Percentiles rank a stretch among this genome's conserved stretches.
These are phyloP conservation scores for Cryptococcus floricola DNA, from an alignment of 1,284 basidiomycete species.

Conservation along the genomic window DNA sequence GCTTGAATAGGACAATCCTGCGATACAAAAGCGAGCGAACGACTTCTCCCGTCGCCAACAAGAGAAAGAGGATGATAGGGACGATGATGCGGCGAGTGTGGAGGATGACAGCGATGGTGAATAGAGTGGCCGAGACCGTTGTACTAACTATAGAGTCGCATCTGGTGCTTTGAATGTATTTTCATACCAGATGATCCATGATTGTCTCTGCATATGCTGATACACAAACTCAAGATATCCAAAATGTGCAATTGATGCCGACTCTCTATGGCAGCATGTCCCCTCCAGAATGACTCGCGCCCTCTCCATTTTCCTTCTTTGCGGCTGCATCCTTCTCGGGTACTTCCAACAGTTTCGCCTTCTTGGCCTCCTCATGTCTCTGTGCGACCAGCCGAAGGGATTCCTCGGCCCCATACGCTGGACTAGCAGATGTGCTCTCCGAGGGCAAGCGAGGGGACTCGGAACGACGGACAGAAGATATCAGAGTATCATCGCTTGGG, in stretches of 20 bases:
- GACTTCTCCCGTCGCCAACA: conserved; percentile 6
- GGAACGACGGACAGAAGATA: no score
- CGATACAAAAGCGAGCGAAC: conserved; percentile 14
- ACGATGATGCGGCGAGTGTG: conserved; percentile 9
- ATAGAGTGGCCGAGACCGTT: not conserved
- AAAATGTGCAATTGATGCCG: no score
- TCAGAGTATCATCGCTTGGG: no score
- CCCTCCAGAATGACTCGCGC: not conserved
- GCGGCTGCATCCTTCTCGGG: not conserved
- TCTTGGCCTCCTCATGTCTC: not conserved
- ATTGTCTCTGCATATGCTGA: no score
- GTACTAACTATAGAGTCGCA: no score
- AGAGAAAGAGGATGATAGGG: conserved; percentile 9
- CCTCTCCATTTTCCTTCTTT: not conserved
- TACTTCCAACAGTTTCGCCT: not conserved
- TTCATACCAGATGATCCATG: no score
- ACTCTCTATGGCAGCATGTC: not conserved
- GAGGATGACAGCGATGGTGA: conserved; percentile 8
- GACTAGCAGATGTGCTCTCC: no score
- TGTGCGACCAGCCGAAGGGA: not conserved
- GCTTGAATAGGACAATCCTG: conserved; percentile 8
- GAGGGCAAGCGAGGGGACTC: no score
- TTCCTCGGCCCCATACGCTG: no score
- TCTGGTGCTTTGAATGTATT: no score
- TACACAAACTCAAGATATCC: no score